These are phyloP conservation scores for Starmerella sp. DNA, from an alignment of 805 yeast genomes.

Conservation along the genomic window DNA sequence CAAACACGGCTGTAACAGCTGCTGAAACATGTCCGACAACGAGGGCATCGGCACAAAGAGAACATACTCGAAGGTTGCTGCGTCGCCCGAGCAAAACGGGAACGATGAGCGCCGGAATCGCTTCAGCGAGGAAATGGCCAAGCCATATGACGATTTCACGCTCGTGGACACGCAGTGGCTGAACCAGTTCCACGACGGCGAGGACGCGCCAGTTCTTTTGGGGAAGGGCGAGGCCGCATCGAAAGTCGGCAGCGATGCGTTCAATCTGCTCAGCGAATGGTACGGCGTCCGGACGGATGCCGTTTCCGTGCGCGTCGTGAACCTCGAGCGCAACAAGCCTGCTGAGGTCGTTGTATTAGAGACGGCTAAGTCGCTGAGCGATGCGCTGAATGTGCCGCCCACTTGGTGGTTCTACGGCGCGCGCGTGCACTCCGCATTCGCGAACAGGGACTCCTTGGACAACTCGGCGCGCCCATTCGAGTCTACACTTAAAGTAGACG, in stretches of 20 bases:
- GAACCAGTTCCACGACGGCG: neutral
- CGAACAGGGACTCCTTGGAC: neutral
- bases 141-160: neutral
- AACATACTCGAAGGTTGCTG: neutral
- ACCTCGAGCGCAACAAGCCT: constrained; percentile 2
- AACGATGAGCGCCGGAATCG: neutral
- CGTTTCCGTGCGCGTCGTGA: constrained; percentile 8
- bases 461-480: neutral
- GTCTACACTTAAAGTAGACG: neutral
- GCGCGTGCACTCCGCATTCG: neutral
- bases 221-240: constrained; percentile 14
- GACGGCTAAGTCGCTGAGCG: neutral
- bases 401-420: constrained; percentile 1
- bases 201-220: constrained; percentile 6
- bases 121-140: neutral
- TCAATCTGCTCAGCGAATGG: constrained; percentile 7
- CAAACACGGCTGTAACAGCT: neutral
- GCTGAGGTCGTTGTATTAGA: neutral
- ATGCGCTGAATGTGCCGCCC: neutral
- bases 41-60: neutral
- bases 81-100: neutral
- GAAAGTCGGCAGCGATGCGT: neutral
- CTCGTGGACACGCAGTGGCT: constrained; percentile 7
- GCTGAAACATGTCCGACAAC: neutral
- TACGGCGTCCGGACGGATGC: constrained; percentile 8